Conservation (phyloP, 768 basidiomycete genomes). For the Postia placenta region DNA sequence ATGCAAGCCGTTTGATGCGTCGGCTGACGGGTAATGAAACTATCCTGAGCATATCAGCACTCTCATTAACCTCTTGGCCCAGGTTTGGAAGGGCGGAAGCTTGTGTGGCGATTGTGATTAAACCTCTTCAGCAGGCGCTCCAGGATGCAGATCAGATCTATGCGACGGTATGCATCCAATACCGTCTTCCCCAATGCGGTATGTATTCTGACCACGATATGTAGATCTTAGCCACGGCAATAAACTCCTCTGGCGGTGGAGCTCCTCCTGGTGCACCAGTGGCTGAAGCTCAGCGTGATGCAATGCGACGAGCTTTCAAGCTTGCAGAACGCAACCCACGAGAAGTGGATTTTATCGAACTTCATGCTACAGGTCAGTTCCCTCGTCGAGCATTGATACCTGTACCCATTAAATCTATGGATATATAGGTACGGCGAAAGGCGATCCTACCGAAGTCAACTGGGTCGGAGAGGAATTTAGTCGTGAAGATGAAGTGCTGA, state of each 20-base stretch:
- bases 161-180: constrained; percentile 25
- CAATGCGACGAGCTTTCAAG: constrained; percentile 33
- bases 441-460: constrained; percentile 47
- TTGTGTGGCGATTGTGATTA: constrained; percentile 32
- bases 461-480: constrained; percentile 37
- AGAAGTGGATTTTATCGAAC: constrained; percentile 43
- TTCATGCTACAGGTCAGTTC: constrained; percentile 43
- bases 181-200: too few species aligned
- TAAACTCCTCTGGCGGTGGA: constrained; percentile 31
- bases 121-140: constrained; percentile 32
- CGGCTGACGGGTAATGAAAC: constrained; percentile 33
- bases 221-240: constrained; percentile 33
- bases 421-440: constrained; percentile 33
- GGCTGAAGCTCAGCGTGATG: constrained; percentile 29
- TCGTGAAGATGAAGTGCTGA: constrained; percentile 26
- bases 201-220: neutral
- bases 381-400: neutral
- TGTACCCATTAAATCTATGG: neutral
- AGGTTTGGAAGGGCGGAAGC: constrained; percentile 37
- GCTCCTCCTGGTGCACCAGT: constrained; percentile 33
- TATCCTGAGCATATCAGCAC: neutral
- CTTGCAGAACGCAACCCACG: constrained; percentile 25
- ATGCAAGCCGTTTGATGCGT: constrained; percentile 39
- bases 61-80: neutral
- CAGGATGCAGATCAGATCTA: constrained; percentile 35